Conservation (phyloP, 495 filamentous ascomycete species). For the Penicillium herquei region DNA sequence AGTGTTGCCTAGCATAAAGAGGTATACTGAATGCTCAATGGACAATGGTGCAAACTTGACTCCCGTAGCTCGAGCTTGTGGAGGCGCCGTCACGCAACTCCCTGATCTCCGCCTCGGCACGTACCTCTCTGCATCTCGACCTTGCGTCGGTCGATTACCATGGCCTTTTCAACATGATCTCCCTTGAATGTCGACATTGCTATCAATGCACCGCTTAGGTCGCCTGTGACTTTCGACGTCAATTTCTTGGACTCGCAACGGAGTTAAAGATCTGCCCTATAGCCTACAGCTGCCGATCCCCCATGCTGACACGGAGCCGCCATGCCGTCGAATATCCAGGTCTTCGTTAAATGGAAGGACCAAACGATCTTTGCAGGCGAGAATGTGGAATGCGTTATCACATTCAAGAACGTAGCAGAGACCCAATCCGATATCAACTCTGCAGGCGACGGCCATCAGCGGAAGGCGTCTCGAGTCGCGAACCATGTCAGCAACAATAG, state of each 20-base stretch:
- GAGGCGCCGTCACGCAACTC: slow-evolving; percentile 14
- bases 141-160: slow-evolving; percentile 11
- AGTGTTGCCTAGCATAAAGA: too few relatives aligned
- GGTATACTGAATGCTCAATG: too few relatives aligned
- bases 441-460: slow-evolving; percentile 38
- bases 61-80: slow-evolving; percentile 9
- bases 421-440: slow-evolving; percentile 30
- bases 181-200: slow-evolving; percentile 24
- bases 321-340: slow-evolving; percentile 72
- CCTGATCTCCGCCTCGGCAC: slow-evolving; percentile 17
- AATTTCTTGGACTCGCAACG: slow-evolving; percentile 11
- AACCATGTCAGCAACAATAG: slow-evolving; percentile 35
- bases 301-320: slow-evolving; percentile 39
- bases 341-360: slow-evolving; percentile 91
- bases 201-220: slow-evolving; percentile 4
- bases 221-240: slow-evolving; percentile 9
- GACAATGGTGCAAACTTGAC: not conserved
- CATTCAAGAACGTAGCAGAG: slow-evolving; percentile 83
- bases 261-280: not conserved
- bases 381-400: slow-evolving; percentile 90
- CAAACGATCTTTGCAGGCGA: slow-evolving; percentile 93
- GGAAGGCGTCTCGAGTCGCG: slow-evolving; percentile 45
- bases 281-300: slow-evolving; percentile 12
- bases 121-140: slow-evolving; percentile 7
- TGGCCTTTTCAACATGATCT: slow-evolving; percentile 27